Percentiles rank a stretch among this genome's conserved stretches.
Conservation (phyloP, 257 asterid species). For the Solanum lignicaule region DNA sequence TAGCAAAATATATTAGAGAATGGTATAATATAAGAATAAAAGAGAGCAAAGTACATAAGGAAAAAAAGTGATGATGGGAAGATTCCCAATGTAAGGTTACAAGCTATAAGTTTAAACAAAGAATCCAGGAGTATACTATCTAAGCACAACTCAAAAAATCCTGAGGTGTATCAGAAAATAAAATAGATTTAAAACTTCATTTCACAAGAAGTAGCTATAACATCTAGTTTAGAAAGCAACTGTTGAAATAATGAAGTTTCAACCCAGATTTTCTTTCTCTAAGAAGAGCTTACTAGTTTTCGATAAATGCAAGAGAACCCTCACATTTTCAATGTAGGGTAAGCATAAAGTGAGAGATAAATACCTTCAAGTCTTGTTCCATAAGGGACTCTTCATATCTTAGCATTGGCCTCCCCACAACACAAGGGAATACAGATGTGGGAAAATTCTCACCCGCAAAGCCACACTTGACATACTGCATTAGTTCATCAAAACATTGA, state of each 20-base stretch:
- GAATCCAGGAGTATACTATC: neutral
- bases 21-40: neutral
- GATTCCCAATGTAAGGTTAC: neutral
- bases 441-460: conserved; percentile 95
- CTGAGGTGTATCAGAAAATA: neutral
- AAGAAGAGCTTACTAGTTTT: neutral
- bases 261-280: neutral
- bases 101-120: neutral
- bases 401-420: conserved; percentile 96
- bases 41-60: neutral
- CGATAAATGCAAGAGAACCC: neutral
- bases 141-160: neutral
- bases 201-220: neutral
- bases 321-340: neutral
- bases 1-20: neutral
- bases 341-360: conserved; percentile 3
- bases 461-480: conserved; percentile 98
- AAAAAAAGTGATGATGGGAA: neutral
- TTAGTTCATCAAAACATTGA: conserved; percentile 4
- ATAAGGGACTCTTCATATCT: conserved; percentile 88
- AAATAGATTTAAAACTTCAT: neutral
- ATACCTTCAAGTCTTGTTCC: conserved; percentile 85
- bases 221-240: neutral
- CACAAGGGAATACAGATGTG: conserved; percentile 93
- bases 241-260: neutral